Base-by-base conservation (phyloP, 1,284 basidiomycete genomes). In the Blastosporella zonata region DNA sequence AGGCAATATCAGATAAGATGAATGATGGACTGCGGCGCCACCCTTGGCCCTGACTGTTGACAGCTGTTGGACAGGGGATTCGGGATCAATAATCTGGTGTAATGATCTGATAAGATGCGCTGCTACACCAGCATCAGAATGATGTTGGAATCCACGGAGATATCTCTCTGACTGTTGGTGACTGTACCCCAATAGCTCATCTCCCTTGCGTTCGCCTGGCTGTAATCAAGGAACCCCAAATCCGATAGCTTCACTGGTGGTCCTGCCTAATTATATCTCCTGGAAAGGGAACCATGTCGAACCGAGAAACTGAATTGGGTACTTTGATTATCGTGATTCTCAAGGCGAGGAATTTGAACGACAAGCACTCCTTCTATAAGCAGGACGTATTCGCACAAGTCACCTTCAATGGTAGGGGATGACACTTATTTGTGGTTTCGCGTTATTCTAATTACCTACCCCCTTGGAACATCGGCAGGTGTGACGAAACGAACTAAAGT, bases 321-420 rank as follows among this genome's bases (percentile, higher is more conserved):
- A 88, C 82, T 2, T 73, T 90, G 46, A 75, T 87, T 49, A 73
- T 89, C 28, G 86, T 90, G 33, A 74, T 89, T 15, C 75, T 90
- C 58, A 88, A 89, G 66, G 87, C 84, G 22, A 75, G 73, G 52
- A 81, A 90, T 59, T 72, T 90, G 15, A 78, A 78, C 53, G 81
- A 87, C 64, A 84, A 81, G 48, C 84, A 85, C 56, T 81, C 75
- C 1, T 83, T 90, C 62, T 84, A 83, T 67, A 90, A 90, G 61
- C 87, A 89, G 60, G 83, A 87, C 64, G 85, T 81, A 13, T 88
- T 78, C 58, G 77, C 78, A 0, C 72, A 82, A 58, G 67, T 66
- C 1, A 63, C 67, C 12, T 59, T 82, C 20, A 70, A 73, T 68
- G 73, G 75, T 70, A 48, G 46, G 63, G 52, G 23, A 37, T 15